Evolutionary conservation across 805 yeast species (phyloP).

Genomic region (Schwanniomyces occidentalis): DNA sequence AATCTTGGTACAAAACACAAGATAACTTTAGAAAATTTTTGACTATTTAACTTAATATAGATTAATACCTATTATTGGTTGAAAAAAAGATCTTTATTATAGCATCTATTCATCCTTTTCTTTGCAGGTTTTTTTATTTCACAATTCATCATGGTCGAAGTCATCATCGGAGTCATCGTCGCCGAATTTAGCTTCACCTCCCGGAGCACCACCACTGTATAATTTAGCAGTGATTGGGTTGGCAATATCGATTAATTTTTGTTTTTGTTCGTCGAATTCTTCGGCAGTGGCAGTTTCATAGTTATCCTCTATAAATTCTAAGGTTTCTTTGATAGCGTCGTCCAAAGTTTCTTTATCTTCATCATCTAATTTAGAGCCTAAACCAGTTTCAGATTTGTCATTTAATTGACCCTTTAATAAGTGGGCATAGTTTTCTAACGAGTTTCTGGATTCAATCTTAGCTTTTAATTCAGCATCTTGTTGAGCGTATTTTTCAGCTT

Average conservation of each 20-base stretch:
- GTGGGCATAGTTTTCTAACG: slow-evolving; percentile 47
- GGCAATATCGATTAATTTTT: slow-evolving; percentile 72
- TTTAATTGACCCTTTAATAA: slow-evolving; percentile 46
- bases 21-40: too few relatives aligned
- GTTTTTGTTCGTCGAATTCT: slow-evolving; percentile 91
- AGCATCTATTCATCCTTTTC: too few relatives aligned
- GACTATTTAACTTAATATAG: too few relatives aligned
- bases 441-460: slow-evolving; percentile 44
- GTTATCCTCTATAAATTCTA: slow-evolving; percentile 83
- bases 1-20: too few relatives aligned
- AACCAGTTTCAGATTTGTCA: slow-evolving; percentile 40
- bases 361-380: slow-evolving; percentile 79
- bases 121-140: too few relatives aligned
- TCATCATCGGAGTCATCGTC: slow-evolving; percentile 47
- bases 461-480: slow-evolving; percentile 47
- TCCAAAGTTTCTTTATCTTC: slow-evolving; percentile 87
- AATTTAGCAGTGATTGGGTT: slow-evolving; percentile 91
- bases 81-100: too few relatives aligned
- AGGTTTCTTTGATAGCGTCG: slow-evolving; percentile 84
- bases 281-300: slow-evolving; percentile 85
- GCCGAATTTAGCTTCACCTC: slow-evolving; percentile 39
- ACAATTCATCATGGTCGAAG: slow-evolving; percentile 47
- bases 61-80: too few relatives aligned
- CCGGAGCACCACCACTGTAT: slow-evolving; percentile 52
- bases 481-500: slow-evolving; percentile 84